These are phyloP conservation scores for Dothideomycetidae sp. DNA, from an alignment of 2,329 filamentous ascomycete genomes.

Conservation along the genomic window DNA sequence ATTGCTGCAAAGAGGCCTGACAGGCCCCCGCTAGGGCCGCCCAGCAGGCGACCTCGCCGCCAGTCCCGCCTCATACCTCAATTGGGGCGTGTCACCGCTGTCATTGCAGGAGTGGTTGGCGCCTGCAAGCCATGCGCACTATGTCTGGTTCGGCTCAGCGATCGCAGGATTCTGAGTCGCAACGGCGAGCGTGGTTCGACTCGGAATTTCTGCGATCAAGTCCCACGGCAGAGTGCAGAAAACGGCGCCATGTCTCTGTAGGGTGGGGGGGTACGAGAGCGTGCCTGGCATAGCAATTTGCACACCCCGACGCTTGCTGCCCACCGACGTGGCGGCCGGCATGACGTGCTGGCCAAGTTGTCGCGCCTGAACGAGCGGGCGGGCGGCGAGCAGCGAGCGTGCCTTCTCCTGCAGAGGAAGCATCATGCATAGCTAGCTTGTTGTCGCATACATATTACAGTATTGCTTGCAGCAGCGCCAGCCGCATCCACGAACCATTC, in stretches of 20 bases:
- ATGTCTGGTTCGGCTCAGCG: neutral
- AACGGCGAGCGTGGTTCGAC: neutral
- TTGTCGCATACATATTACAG: neutral
- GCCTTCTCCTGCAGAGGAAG: no score
- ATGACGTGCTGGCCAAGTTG: neutral
- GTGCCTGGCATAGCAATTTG: neutral
- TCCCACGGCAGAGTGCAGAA: neutral
- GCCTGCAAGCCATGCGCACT: neutral
- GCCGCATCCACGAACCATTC: neutral
- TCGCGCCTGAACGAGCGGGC: neutral
- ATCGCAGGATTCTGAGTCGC: neutral
- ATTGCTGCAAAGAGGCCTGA: conserved; percentile 6
- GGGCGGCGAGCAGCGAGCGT: neutral
- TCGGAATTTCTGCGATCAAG: neutral
- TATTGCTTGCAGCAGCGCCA: neutral
- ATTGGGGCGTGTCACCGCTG: neutral
- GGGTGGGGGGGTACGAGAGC: neutral
- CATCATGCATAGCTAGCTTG: no score
- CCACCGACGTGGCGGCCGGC: no score
- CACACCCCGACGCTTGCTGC: no score
- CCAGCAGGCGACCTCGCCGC: conserved; percentile 3
- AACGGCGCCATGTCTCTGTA: neutral
- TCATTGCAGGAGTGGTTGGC: conserved; percentile 6
- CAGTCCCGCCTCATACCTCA: neutral
- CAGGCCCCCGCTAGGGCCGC: conserved; percentile 1